Evolutionary conservation across 2,329 filamentous ascomycete genomes (phyloP).

Genomic region (Curvularia verruculosa): DNA sequence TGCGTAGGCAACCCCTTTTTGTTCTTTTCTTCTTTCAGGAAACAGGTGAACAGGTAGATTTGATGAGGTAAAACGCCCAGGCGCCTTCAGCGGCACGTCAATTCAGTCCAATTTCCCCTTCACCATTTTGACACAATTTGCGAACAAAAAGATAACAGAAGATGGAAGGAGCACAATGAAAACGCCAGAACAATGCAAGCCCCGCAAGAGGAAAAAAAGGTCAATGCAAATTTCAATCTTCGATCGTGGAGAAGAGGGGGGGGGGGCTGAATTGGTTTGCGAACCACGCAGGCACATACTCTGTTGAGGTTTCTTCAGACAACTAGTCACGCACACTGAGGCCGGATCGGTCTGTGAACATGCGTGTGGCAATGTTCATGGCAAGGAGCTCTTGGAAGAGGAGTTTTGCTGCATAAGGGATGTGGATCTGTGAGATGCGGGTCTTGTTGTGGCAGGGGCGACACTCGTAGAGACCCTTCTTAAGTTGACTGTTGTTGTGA

Average conservation of each 20-base stretch:
- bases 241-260: neutral
- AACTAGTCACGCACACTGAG: constrained; percentile 66
- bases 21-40: neutral
- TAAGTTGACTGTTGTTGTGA: constrained; percentile 71
- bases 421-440: constrained; percentile 95
- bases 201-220: neutral
- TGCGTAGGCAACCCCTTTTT: neutral
- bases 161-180: neutral
- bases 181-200: constrained; percentile 7
- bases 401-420: constrained; percentile 96
- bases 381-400: constrained; percentile 97
- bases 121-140: neutral
- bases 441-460: constrained; percentile 99
- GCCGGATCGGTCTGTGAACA: constrained; percentile 89
- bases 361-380: constrained; percentile 97
- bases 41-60: neutral
- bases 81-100: neutral
- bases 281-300: neutral
- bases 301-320: neutral
- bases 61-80: neutral
- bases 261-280: neutral
- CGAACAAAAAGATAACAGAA: neutral
- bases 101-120: neutral
- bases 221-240: neutral
- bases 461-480: constrained; percentile 95